Base-by-base conservation (phyloP, 768 basidiomycete species). In the Tubosaeta brunneosetosa region DNA sequence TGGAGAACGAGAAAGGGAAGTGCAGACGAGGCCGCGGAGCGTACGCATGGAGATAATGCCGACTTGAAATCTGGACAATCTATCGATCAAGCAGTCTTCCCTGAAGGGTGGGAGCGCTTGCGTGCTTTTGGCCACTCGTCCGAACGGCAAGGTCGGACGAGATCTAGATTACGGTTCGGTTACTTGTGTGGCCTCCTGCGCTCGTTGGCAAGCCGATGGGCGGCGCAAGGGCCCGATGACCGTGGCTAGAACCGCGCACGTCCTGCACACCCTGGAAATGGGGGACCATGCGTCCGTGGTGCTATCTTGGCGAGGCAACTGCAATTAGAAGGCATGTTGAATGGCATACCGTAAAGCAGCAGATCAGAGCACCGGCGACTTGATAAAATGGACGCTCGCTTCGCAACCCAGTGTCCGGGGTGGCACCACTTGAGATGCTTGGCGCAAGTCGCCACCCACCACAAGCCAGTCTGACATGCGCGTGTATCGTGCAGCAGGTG, bases 111-210 rank as follows among this genome's bases (percentile, higher is more conserved):
- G 44, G 44, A 44, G 44, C 22, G 22, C 22, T 22, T 44, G 29
- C 44, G n/a, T 44, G 33, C 14, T 36, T 47, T 47, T 36, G 14
- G 48, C 31, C 22, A 27, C 29, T 31, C 17, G 29, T 12, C n/a
- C 43, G 43, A 16, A 44, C 16, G 37, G 36, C 16, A 22, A 17
- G 12, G 17, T n/a, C n/a, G n/a, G 33, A 25, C 34, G 13, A 46
- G 38, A 53, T 53, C 50, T 10, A 49, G 49, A 58, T 49, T 46
- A 43, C 31, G 22, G 40, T 44, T 40, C 42, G 42, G 32, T 47
- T 27, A 44, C 11, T 31, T 25, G 14, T 41, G 40, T 46, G 3
- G 3, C 2, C 19, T 16, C 29, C 16, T 27, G 42, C 32, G 38
- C 12, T 44, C 44, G 31, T 32, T 41, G 22, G 34, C 12, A 26